Conservation (phyloP, 306 rosid genomes). For the Casuarina equisetifolia region DNA sequence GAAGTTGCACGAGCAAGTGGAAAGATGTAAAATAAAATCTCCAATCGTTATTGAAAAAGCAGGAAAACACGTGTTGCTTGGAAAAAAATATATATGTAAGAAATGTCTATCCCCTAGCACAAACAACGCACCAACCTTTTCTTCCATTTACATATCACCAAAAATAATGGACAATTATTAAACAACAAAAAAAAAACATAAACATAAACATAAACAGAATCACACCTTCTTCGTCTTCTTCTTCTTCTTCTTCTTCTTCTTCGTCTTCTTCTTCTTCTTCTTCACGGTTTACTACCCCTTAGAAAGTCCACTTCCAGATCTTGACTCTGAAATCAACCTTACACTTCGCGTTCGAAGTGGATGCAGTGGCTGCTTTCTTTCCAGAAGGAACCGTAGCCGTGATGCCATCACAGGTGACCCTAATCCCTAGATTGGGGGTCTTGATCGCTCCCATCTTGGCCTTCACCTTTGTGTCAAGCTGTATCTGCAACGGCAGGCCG, state of each 20-base stretch:
- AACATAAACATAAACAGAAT: conserved; percentile 26
- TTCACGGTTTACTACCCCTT: conserved; percentile 4
- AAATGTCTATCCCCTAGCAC: background rate
- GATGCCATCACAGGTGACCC: conserved; percentile 74
- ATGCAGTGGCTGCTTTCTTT: conserved; percentile 66
- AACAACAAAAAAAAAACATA: background rate
- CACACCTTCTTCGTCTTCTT: background rate
- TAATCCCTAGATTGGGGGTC: conserved; percentile 60
- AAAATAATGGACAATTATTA: background rate
- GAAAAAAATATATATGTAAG: background rate
- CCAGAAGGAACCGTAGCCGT: conserved; percentile 55
- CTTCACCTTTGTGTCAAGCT: conserved; percentile 69
- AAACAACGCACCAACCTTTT: background rate
- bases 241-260: background rate
- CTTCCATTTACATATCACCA: conserved; percentile 8
- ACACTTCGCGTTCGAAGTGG: conserved; percentile 61
- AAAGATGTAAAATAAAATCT: background rate
- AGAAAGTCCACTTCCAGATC: conserved; percentile 98
- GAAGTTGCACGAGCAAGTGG: background rate
- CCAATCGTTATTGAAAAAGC: background rate
- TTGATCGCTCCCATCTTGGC: conserved; percentile 60
- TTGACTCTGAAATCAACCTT: conserved; percentile 65
- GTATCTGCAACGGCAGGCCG: conserved; percentile 60
- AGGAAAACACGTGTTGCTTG: background rate
- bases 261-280: background rate